Base-by-base conservation (phyloP, 306 rosid species). In the Senna siamea region DNA sequence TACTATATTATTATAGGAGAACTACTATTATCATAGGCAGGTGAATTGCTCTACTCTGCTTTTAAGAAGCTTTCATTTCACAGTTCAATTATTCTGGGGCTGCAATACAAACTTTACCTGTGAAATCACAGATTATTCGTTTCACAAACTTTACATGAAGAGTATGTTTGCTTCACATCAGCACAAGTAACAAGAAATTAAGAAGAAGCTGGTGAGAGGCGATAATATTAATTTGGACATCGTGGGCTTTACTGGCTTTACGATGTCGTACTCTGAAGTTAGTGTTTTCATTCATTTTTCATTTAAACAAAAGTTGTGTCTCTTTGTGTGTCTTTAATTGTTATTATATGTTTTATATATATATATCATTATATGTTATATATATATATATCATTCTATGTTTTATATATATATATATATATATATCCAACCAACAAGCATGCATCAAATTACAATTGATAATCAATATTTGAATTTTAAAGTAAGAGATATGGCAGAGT, bases 1-100 rank as follows among this genome's bases (percentile, higher is more conserved):
- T 26, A 26, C 3, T 26, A 26, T 26, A 26, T 26, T 26, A 3
- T 26, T n/a, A n/a, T n/a, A n/a, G n/a, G n/a, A n/a, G n/a, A n/a
- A 26, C 3, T 26, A 26, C 3, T 26, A 26, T 26, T 46, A 54
- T 54, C 56, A 53, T 17, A 6, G 17, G 37, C 10, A 63, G 9
- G 11, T 19, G 34, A 10, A 40, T 10, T 5, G 6, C 58, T n/a
- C 26, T 22, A 17, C 50, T 13, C 37, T 34, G 22, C 71, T 62
- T 73, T 9, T 38, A 7, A 50, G 32, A 68, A 50, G 73, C 60
- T 32, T 69, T 34, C 20, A 15, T 55, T 60, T 57, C 28, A 9
- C 28, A n/a, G 26, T 60, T 57, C 19, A 15, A 19, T 34, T 18
- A 2, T 32, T 6, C 26, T 7, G 1, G 3, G 4, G 18, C 61